These are phyloP conservation scores for Camelina hispida DNA, from an alignment of 345 rosid genomes.

Conservation along the genomic window DNA sequence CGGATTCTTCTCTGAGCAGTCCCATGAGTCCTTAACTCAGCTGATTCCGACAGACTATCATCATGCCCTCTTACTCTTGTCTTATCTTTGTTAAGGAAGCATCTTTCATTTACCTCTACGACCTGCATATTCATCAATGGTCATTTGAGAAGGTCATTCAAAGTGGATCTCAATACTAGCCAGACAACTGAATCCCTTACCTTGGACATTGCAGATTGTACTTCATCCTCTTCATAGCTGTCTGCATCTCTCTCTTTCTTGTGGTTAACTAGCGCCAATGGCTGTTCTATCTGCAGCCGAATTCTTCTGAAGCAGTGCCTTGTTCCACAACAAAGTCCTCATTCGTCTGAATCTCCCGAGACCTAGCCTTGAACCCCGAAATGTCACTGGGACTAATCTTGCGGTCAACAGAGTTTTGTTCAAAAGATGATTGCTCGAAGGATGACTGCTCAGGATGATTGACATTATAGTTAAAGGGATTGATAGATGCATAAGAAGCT, in stretches of 20 bases:
- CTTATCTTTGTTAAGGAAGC: slow-evolving; percentile 48
- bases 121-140: slow-evolving; percentile 36
- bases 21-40: slow-evolving; percentile 50
- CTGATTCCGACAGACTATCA: slow-evolving; percentile 41
- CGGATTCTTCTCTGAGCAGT: slow-evolving; percentile 72
- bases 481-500: slow-evolving; percentile 44
- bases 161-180: neutral
- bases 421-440: slow-evolving; percentile 19
- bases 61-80: slow-evolving; percentile 51
- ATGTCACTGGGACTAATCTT: slow-evolving; percentile 39
- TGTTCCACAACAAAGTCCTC: slow-evolving; percentile 45
- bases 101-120: slow-evolving; percentile 23
- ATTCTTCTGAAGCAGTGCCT: slow-evolving; percentile 78
- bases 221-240: slow-evolving; percentile 44
- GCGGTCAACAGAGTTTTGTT: slow-evolving; percentile 39
- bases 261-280: slow-evolving; percentile 13
- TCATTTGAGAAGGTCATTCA: slow-evolving; percentile 1
- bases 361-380: slow-evolving; percentile 56
- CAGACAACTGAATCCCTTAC: slow-evolving; percentile 5
- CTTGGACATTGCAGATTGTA: slow-evolving; percentile 39
- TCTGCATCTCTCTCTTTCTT: slow-evolving; percentile 27
- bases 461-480: slow-evolving; percentile 45
- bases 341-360: slow-evolving; percentile 48
- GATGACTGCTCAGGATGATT: slow-evolving; percentile 47
- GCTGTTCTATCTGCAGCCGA: slow-evolving; percentile 41